A percentile compares a stretch with the other conserved stretches of the same genome.
phyloP scores from a whole-genome alignment of 306 rosid species.

The Aeschynomene evenia region DNA sequence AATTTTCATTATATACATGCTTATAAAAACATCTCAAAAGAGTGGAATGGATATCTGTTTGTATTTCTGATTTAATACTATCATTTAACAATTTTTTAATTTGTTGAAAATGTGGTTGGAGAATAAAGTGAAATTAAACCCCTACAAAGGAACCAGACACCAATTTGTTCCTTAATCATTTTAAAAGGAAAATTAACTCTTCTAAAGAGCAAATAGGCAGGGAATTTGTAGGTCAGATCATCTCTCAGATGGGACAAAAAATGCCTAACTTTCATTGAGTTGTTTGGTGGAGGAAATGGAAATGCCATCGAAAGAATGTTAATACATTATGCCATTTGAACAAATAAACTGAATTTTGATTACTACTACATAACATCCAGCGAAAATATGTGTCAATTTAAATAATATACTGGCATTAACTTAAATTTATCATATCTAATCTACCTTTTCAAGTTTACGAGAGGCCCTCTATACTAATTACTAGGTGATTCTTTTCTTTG shows the following conservation, averaged over 20 bases:
- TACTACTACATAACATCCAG: neutral
- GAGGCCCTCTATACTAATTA: neutral
- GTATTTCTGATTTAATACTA: conserved; percentile 18
- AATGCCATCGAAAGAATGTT: conserved; percentile 7
- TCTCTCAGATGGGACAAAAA: conserved; percentile 19
- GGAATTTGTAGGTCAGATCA: neutral
- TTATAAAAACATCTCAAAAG: conserved; percentile 13
- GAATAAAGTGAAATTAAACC: neutral
- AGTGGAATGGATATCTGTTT: conserved; percentile 25
- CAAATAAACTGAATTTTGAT: neutral
- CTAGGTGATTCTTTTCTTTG: too few species aligned
- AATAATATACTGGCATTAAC: neutral
- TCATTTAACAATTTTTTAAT: neutral
- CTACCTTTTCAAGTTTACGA: neutral
- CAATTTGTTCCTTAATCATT: conserved; percentile 21
- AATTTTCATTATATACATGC: too few species aligned
- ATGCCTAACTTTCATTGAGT: neutral
- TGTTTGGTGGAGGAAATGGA: conserved; percentile 17
- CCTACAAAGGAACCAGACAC: conserved; percentile 4
- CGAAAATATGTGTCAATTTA: neutral
- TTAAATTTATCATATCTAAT: neutral
- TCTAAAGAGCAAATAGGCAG: neutral
- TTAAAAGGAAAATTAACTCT: conserved; percentile 9
- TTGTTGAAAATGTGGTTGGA: neutral
- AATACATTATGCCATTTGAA: neutral